phyloP scores from a whole-genome alignment of 1,284 basidiomycete genomes.

The Pulveroboletus sp. region DNA sequence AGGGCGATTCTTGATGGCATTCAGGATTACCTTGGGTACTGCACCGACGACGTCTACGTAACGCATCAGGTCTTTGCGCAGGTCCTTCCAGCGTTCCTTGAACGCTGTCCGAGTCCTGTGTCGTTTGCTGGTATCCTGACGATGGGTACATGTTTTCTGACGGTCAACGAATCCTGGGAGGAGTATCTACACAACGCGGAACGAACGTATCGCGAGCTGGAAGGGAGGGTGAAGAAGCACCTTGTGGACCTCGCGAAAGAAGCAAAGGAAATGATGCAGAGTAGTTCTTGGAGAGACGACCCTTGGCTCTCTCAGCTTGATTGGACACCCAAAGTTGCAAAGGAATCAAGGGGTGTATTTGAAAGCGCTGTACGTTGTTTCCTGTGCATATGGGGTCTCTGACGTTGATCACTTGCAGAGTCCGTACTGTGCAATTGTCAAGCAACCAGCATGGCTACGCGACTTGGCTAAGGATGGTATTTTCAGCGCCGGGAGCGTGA shows the following conservation, averaged over 20 bases:
- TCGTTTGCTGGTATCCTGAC: conserved; percentile 90
- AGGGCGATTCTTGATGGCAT: conserved; percentile 70
- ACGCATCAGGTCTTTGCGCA: conserved; percentile 84
- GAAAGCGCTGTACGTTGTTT: conserved; percentile 26
- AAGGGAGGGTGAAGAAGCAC: conserved; percentile 70
- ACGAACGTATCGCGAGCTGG: conserved; percentile 73
- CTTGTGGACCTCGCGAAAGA: conserved; percentile 71
- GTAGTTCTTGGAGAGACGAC: conserved; percentile 68
- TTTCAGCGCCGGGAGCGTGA: conserved; percentile 55
- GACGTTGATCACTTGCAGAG: conserved; percentile 13
- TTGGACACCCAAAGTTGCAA: conserved; percentile 87
- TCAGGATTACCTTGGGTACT: conserved; percentile 84
- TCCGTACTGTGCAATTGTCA: neutral
- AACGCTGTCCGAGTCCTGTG: conserved; percentile 89
- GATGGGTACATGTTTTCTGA: conserved; percentile 92
- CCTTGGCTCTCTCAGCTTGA: conserved; percentile 92
- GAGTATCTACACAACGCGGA: conserved; percentile 82
- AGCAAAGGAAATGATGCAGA: conserved; percentile 51
- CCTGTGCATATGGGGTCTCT: neutral
- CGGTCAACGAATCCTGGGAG: conserved; percentile 90
- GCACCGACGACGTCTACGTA: conserved; percentile 80
- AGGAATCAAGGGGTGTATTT: conserved; percentile 64
- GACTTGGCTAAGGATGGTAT: conserved; percentile 52
- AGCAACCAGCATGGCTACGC: conserved; percentile 76
- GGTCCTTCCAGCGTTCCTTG: conserved; percentile 84